Base-by-base conservation (phyloP, 768 basidiomycete genomes). In the Amanita polypyramis region DNA sequence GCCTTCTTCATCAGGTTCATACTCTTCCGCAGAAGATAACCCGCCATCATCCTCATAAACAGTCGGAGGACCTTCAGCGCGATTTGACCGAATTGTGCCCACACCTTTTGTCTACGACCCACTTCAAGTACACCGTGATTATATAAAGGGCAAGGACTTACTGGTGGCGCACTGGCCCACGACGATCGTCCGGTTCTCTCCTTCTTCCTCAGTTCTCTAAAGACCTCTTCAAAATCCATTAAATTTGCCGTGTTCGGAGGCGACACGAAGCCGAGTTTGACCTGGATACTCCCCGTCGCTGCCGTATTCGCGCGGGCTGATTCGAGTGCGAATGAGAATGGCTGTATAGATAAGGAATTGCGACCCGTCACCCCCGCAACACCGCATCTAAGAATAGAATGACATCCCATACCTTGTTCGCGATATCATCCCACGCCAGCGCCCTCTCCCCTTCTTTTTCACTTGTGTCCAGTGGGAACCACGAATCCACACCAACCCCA, bases 31-130 rank as follows among this genome's bases (percentile, higher is more conserved):
- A 2, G 58, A 74, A 23, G 79, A 83, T 8, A 88, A 65, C 3
- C 82, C 79, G n/a, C 79, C 89, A 56, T 90, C 90, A 56, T 92
- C 90, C 59, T 83, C 75, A 53, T 76, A 79, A 19, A 70, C 74
- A 2, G 76, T 76, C 3, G 48, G 44, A 10, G 44, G 40, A 2
- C 49, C 43, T 5, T 70, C 72, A 3, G 52, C 59, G 15, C 76
- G 67, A 58, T 79, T 67, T 2, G 81, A 83, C 23, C 85, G 82
- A 20, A 88, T 67, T 2, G 91, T 93, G 44, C 90, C 90, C 23
- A 92, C 79, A 20, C 90, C 86, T 64, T 88, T 81, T 8, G 87
- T 91, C 89, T 93, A 56, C 27, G 7, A 12, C 29, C 32, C 43
- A 21, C 17, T 2, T 3, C n/a, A 19, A 10, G n/a, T n/a, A n/a